A percentile compares a stretch with the other conserved stretches of the same genome.
These are phyloP conservation scores for Corynascus novoguineensis DNA, from an alignment of 495 filamentous ascomycete genomes.

Conservation along the genomic window DNA sequence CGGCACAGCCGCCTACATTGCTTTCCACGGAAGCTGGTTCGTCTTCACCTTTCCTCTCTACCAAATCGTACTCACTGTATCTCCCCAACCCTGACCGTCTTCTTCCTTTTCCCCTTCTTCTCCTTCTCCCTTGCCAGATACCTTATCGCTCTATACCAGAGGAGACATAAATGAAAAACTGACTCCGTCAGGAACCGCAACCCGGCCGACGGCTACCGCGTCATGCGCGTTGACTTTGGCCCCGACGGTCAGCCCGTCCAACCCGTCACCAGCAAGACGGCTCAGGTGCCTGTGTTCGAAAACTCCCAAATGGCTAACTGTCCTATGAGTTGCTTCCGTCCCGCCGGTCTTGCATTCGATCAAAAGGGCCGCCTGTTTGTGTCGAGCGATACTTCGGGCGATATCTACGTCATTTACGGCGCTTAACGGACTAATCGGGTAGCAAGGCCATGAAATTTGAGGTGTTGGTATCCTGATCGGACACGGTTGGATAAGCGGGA, in stretches of 20 bases:
- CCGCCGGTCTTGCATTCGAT: slow-evolving; percentile 48
- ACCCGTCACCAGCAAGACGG: slow-evolving; percentile 35
- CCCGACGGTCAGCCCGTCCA: slow-evolving; percentile 40
- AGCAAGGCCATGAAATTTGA: too few relatives aligned
- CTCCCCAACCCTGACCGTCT: not conserved
- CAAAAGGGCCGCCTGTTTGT: slow-evolving; percentile 43
- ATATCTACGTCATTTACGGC: slow-evolving; percentile 45
- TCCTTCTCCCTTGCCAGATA: not conserved
- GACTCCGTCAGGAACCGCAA: slow-evolving; percentile 36
- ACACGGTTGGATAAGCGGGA: too few relatives aligned
- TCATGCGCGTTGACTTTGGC: slow-evolving; percentile 44
- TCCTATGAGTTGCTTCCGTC: slow-evolving; percentile 43
- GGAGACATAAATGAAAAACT: too few relatives aligned
- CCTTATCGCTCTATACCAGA: too few relatives aligned
- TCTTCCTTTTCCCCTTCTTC: not conserved
- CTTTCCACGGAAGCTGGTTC: slow-evolving; percentile 56
- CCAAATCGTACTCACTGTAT: too few relatives aligned
- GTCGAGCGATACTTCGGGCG: slow-evolving; percentile 43
- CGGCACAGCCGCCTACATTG: slow-evolving; percentile 39
- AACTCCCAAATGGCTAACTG: slow-evolving; percentile 36
- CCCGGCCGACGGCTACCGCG: slow-evolving; percentile 43
- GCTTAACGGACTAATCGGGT: slow-evolving; percentile 8
- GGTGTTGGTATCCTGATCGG: too few relatives aligned
- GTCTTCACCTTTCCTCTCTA: too few relatives aligned
- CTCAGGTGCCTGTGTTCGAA: slow-evolving; percentile 42